Evolutionary conservation across 2,329 filamentous ascomycete species (phyloP), one percentile per base, ranked within the genome.

Genomic region (Hypoxylon sp.): DNA sequence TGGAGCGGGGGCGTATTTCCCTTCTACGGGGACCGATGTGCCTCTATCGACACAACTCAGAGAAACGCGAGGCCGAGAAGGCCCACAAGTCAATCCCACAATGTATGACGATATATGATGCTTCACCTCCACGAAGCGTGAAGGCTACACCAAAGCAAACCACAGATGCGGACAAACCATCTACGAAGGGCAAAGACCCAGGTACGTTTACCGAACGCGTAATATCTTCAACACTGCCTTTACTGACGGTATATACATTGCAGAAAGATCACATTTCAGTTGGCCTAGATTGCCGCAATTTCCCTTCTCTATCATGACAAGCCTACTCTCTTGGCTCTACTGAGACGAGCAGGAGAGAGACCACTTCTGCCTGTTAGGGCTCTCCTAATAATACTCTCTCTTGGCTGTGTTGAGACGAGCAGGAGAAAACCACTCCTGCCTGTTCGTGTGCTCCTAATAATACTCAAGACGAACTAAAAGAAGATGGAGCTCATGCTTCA

Each of bases 101-200:
- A 11, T 20, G 36, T 33, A 33, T 33, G 16, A 18, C 2, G 16
- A 40, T 40, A 40, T 40, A 40, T 11, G 8, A 40, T 18, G 36
- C 36, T 40, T 20, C 36, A 6, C 36, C 36, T 40, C 36, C 36
- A 11, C 36, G 16, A 40, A 9, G n/a, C 3, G 16, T 11, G 7
- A 18, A 8, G 16, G 11, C 4, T 11, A 4, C 16, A 11, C 16
- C 7, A 20, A 6, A 40, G 7, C 2, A 6, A 18, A 8, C 20
- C 11, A 5, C 11, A 26, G 12, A n/a, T 18, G 5, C 11, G 3
- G 2, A 4, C 20, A 0, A 30, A 1, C 7, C 32, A 9, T 32
- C 14, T 14, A 24, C 11, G 11, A 49, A 33, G 6, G 26, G 11
- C 2, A 57, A 65, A 38, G 57, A 26, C 0, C 53, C 61, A 54